These are phyloP conservation scores for Trichoderma afroharzianum DNA, from an alignment of 2,329 filamentous ascomycete genomes.

Conservation along the genomic window DNA sequence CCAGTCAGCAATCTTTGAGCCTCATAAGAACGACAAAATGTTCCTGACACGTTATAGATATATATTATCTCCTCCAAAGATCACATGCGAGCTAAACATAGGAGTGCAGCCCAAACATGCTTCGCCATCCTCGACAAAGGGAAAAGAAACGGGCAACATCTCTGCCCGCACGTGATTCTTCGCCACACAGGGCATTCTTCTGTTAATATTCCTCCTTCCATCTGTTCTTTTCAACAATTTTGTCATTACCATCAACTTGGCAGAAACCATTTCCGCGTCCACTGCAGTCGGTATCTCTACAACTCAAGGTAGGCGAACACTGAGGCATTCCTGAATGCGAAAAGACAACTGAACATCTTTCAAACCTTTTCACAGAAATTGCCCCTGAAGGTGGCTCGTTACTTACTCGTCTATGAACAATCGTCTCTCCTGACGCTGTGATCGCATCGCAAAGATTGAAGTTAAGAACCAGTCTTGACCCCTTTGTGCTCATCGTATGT, in stretches of 20 bases:
- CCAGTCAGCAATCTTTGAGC: background rate
- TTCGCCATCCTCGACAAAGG: background rate
- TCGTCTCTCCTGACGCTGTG: background rate
- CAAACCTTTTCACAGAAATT: background rate
- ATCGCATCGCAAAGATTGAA: background rate
- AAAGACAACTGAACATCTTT: background rate
- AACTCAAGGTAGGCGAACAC: background rate
- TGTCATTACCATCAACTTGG: background rate
- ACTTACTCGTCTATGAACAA: background rate
- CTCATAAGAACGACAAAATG: rapidly evolving
- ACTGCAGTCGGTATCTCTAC: background rate
- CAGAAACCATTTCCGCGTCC: background rate
- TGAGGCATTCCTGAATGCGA: background rate
- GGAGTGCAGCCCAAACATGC: background rate
- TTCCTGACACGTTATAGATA: background rate
- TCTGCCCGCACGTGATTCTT: slow-evolving; percentile 3
- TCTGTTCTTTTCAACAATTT: background rate
- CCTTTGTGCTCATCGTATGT: background rate
- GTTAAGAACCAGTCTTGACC: background rate
- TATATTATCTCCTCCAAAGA: background rate
- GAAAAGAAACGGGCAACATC: background rate
- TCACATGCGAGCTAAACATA: background rate
- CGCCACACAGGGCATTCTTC: background rate
- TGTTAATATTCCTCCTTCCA: background rate
- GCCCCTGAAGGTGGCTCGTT: background rate